Conservation (phyloP, 164 flowering plant genomes). For the Paratinospora sagittata region DNA sequence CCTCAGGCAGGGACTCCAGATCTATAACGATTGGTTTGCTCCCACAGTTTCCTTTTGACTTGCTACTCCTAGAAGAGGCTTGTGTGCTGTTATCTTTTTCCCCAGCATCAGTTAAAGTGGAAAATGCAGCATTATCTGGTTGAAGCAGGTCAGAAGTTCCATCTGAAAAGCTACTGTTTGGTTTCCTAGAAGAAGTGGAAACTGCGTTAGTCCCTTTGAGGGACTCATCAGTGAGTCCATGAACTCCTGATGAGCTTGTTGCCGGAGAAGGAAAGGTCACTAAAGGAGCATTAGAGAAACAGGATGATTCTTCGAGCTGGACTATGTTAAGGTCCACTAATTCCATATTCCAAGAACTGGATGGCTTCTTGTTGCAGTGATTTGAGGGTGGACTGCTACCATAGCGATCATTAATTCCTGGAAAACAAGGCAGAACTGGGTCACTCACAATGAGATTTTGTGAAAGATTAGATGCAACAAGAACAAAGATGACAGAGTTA, state of each 20-base stretch:
- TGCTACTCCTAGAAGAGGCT: neutral
- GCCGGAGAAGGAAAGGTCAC: conserved; percentile 19
- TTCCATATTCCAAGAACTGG: neutral
- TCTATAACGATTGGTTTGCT: conserved; percentile 11
- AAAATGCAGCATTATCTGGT: conserved; percentile 8
- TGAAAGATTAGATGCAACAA: neutral
- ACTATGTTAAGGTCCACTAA: conserved; percentile 36
- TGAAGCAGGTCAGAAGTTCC: conserved; percentile 9
- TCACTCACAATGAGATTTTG: neutral
- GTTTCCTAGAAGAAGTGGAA: conserved; percentile 11
- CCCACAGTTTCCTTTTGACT: neutral
- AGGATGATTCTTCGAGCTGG: conserved; percentile 28
- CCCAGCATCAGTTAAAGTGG: conserved; percentile 5
- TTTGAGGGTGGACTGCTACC: neutral
- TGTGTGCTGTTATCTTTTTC: neutral
- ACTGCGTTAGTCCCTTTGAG: conserved; percentile 7
- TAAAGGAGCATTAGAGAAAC: conserved; percentile 18
- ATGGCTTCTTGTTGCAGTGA: conserved; percentile 12
- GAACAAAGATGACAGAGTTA: neutral
- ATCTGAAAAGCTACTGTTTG: conserved; percentile 6
- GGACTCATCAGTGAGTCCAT: conserved; percentile 7
- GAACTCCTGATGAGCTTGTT: conserved; percentile 17
- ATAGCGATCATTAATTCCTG: conserved; percentile 24
- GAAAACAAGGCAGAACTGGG: neutral
- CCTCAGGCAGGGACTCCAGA: conserved; percentile 19